phyloP scores from a whole-genome alignment of 345 rosid genomes.

The Populus ilicifolia region DNA sequence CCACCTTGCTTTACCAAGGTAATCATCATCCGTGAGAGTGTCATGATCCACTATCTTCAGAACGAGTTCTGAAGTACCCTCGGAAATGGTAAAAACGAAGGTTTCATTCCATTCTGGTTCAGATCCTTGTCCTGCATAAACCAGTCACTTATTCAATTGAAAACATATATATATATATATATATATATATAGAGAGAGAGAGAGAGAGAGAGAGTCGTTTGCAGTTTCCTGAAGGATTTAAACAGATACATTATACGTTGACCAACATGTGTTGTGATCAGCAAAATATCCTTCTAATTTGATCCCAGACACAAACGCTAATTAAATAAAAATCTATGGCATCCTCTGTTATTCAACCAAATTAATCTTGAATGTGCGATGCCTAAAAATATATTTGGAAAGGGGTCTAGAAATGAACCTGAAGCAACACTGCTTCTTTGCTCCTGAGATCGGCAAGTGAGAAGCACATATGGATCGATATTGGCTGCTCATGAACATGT shows the following conservation, averaged over 20 bases:
- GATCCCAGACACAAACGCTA: no score
- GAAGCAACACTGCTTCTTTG: constrained; percentile 63
- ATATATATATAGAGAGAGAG: no score
- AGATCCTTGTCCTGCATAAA: constrained; percentile 38
- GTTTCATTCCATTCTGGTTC: constrained; percentile 39
- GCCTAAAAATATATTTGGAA: no score
- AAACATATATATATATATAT: no score
- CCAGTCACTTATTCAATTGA: background rate
- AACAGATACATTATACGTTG: no score
- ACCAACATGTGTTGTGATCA: no score
- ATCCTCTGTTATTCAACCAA: no score
- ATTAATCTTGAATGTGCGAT: background rate
- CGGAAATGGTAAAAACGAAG: constrained; percentile 24
- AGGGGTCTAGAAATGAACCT: constrained; percentile 34
- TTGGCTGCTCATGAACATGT: constrained; percentile 30
- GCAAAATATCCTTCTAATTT: no score
- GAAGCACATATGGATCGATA: constrained; percentile 67
- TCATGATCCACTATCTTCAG: constrained; percentile 33
- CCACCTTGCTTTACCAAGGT: constrained; percentile 31
- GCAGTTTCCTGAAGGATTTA: no score
- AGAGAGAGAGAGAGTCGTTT: no score
- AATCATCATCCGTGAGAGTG: constrained; percentile 21
- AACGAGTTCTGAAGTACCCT: constrained; percentile 17
- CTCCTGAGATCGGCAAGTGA: constrained; percentile 70
- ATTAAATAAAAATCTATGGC: background rate